These are phyloP conservation scores for Lojkania enalia DNA, from an alignment of 2,329 filamentous ascomycete genomes.

Conservation along the genomic window DNA sequence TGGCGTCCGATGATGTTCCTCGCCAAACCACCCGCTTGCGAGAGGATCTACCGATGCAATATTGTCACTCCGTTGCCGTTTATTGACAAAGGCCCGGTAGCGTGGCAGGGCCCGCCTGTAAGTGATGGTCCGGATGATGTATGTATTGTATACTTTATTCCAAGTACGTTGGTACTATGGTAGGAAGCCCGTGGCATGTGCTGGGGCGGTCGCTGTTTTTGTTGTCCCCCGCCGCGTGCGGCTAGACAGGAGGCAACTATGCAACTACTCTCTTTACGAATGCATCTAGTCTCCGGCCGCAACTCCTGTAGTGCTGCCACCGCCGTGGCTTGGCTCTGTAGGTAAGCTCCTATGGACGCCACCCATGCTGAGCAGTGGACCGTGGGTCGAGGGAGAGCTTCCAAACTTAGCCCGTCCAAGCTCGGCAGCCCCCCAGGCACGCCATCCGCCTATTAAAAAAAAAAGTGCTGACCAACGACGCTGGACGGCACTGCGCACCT, in stretches of 20 bases:
- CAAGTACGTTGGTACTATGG: too few relatives aligned
- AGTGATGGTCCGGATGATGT: background rate
- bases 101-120: background rate
- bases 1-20: constrained; percentile 18
- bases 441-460: background rate
- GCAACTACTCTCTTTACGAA: background rate
- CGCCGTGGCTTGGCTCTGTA: too few relatives aligned
- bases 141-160: too few relatives aligned
- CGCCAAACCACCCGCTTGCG: constrained; percentile 15
- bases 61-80: constrained; percentile 6
- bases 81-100: background rate
- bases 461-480: constrained; percentile 2
- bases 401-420: constrained; percentile 1
- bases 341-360: constrained; percentile 1
- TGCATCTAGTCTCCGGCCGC: background rate
- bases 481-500: background rate
- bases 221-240: background rate
- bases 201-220: background rate
- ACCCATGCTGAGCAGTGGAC: background rate
- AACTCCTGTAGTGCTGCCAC: too few relatives aligned
- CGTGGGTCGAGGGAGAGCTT: background rate
- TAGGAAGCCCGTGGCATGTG: background rate
- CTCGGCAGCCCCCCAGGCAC: too few relatives aligned
- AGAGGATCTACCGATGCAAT: constrained; percentile 28
- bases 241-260: background rate